Evolutionary conservation across 129 eudicot species (phyloP).

Genomic region (Chrysanthemum lavandulifolium): DNA sequence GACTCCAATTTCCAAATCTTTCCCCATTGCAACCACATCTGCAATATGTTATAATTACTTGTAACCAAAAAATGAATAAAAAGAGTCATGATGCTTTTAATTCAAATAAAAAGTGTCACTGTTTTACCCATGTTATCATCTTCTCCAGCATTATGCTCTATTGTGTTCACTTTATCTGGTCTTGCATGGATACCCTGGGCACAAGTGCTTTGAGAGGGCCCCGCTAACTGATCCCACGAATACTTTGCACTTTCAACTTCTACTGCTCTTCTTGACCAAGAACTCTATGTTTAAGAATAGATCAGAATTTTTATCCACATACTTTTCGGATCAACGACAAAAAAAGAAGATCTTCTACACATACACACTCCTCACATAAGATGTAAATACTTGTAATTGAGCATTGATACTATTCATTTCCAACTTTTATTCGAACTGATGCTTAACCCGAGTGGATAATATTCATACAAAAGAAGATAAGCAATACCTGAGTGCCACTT

Average conservation of each 20-base stretch:
- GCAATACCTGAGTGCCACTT: slow-evolving; percentile 63
- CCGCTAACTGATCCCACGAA: slow-evolving; percentile 44
- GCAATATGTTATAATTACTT: slow-evolving; percentile 13
- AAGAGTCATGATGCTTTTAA: neutral
- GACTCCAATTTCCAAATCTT: slow-evolving; percentile 51
- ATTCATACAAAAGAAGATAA: too few relatives aligned
- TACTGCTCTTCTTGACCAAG: slow-evolving; percentile 67
- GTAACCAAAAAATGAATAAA: slow-evolving; percentile 5
- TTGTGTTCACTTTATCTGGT: slow-evolving; percentile 37
- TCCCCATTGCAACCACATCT: slow-evolving; percentile 44
- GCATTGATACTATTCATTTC: neutral
- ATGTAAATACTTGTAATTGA: slow-evolving; percentile 9
- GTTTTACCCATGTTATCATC: slow-evolving; percentile 42
- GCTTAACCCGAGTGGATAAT: neutral
- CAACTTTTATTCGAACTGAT: neutral
- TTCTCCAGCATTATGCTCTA: slow-evolving; percentile 24
- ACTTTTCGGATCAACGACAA: neutral
- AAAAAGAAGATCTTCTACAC: neutral
- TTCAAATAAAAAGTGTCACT: neutral
- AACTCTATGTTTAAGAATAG: slow-evolving; percentile 48
- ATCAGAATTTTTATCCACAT: neutral
- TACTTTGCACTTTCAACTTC: slow-evolving; percentile 64
- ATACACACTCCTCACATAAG: neutral
- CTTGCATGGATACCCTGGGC: slow-evolving; percentile 53
- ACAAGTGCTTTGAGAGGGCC: slow-evolving; percentile 64